Evolutionary conservation across 106 monocot species (phyloP).

Genomic region (Vanilla planifolia): DNA sequence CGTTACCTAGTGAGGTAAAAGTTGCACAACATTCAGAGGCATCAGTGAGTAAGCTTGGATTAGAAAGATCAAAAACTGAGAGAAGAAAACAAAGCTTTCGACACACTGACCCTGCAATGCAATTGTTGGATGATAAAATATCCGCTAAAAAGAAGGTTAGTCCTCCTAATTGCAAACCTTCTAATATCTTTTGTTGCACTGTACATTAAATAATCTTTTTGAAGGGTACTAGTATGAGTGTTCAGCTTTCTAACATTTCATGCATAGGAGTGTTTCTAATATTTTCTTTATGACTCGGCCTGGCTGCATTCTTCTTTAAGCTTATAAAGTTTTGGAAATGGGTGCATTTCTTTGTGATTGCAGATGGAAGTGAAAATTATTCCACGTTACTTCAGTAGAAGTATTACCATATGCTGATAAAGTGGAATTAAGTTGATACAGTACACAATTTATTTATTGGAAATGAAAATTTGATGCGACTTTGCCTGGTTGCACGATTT

Average conservation of each 20-base stretch:
- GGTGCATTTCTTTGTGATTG: background rate
- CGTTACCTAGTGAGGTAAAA: slow-evolving; percentile 25
- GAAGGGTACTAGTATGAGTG: background rate
- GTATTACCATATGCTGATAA: too few species aligned
- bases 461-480: too few species aligned
- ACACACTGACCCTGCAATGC: slow-evolving; percentile 19
- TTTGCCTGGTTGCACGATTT: too few species aligned
- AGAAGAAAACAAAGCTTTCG: slow-evolving; percentile 13
- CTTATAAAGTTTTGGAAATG: background rate
- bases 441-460: too few species aligned
- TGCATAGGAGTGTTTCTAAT: too few species aligned
- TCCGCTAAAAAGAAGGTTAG: slow-evolving; percentile 44
- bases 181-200: background rate
- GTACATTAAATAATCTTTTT: background rate
- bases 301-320: background rate
- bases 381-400: too few species aligned
- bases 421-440: too few species aligned
- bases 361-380: too few species aligned
- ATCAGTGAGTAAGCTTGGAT: slow-evolving; percentile 15
- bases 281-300: background rate
- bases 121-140: slow-evolving; percentile 47
- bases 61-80: slow-evolving; percentile 46
- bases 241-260: too few species aligned
- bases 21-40: slow-evolving; percentile 13
- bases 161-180: background rate